A percentile compares a stretch with the other conserved stretches of the same genome.
These are phyloP conservation scores for Brettanomyces sp. DNA, from an alignment of 805 yeast species.

Conservation along the genomic window DNA sequence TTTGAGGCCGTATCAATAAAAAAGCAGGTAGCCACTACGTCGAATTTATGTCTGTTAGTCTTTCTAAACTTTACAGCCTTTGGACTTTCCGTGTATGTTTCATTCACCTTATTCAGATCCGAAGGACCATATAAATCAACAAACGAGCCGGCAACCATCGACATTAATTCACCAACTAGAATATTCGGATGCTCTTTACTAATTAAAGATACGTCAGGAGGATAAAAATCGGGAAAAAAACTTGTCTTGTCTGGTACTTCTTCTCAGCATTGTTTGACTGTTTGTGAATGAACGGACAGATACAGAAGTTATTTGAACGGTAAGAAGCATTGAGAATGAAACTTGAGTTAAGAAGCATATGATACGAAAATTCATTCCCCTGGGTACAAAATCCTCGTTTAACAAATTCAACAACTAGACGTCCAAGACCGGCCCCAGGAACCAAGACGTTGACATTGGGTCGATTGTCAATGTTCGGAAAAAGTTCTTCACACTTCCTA, in stretches of 20 bases:
- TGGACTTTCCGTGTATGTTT: conserved; percentile 28
- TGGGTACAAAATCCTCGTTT: conserved; percentile 49
- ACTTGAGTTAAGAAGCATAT: conserved; percentile 50
- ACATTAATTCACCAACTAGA: conserved; percentile 44
- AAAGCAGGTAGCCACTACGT: conserved; percentile 44
- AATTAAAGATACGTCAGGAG: conserved; percentile 28
- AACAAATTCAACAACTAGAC: conserved; percentile 49
- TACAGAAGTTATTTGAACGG: conserved; percentile 28
- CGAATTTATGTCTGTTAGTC: conserved; percentile 29
- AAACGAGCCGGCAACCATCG: conserved; percentile 68
- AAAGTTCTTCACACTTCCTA: conserved; percentile 24
- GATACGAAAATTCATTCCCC: conserved; percentile 60
- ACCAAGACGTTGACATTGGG: conserved; percentile 36
- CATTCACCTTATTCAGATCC: conserved; percentile 23
- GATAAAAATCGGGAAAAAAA: conserved; percentile 41
- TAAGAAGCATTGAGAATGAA: conserved; percentile 41
- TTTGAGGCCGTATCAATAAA: conserved; percentile 59
- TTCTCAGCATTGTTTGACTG: conserved; percentile 37
- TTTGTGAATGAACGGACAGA: conserved; percentile 50
- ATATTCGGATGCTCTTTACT: conserved; percentile 28
- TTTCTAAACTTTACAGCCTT: conserved; percentile 33
- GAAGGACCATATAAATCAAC: conserved; percentile 55
- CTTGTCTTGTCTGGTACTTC: conserved; percentile 38
- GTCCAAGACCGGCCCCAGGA: conserved; percentile 60
- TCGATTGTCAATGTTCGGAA: conserved; percentile 29